A percentile compares a stretch with the other conserved stretches of the same genome.
These are phyloP conservation scores for Leishmania amazonensis DNA, from an alignment of 208 protist species.

Conservation along the genomic window DNA sequence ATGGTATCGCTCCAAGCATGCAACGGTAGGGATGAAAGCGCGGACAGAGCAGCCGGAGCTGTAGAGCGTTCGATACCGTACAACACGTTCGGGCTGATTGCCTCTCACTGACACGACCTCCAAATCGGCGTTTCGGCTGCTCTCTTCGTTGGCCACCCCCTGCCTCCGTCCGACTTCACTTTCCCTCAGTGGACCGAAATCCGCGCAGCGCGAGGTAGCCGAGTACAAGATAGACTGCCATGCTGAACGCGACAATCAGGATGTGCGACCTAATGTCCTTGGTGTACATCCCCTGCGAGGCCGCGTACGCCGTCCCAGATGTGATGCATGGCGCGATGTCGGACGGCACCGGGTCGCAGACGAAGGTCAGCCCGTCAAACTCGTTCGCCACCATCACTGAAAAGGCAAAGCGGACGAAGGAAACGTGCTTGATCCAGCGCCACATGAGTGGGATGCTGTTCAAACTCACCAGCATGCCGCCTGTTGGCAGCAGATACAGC, in stretches of 20 bases:
- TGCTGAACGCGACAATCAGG: constrained; percentile 26
- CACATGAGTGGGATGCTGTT: constrained; percentile 58
- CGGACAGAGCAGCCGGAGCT: neutral
- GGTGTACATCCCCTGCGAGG: constrained; percentile 41
- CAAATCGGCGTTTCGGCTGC: neutral
- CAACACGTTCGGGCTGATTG: neutral
- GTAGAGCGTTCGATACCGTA: neutral
- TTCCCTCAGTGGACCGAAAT: constrained; percentile 30
- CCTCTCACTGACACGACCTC: neutral
- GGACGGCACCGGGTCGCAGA: constrained; percentile 26
- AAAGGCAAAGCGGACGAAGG: constrained; percentile 72
- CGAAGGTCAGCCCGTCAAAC: constrained; percentile 58
- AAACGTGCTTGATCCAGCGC: constrained; percentile 81
- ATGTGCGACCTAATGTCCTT: constrained; percentile 34
- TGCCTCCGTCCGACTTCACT: constrained; percentile 8
- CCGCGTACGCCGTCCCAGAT: constrained; percentile 48
- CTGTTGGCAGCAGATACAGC: constrained; percentile 62
- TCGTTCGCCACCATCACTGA: constrained; percentile 68
- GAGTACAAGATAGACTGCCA: constrained; percentile 50
- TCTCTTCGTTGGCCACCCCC: neutral
- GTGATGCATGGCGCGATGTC: constrained; percentile 33
- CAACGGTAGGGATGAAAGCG: neutral
- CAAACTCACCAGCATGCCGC: constrained; percentile 65
- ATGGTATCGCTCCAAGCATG: neutral
- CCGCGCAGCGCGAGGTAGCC: constrained; percentile 49